Percentiles rank a stretch among this genome's conserved stretches.
phyloP scores from a whole-genome alignment of 192 early-diverging fungal species.

The Umbelopsis sp. region DNA sequence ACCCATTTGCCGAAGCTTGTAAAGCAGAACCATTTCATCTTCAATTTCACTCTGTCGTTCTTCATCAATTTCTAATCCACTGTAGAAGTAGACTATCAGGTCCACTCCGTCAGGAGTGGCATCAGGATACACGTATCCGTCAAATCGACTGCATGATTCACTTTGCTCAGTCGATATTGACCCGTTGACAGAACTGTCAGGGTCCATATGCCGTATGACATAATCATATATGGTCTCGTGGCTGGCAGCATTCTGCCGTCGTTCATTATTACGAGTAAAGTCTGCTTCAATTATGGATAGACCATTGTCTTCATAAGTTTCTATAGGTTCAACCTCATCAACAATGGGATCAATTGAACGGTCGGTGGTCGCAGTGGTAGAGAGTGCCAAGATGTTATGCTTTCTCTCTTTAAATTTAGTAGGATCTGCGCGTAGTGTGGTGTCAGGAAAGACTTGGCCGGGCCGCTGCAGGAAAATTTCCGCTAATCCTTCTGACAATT shows the following conservation, averaged over 20 bases:
- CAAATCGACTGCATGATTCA: conserved; percentile 12
- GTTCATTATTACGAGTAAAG: conserved; percentile 27
- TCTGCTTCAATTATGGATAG: conserved; percentile 40
- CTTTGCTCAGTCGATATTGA: too few relatives aligned
- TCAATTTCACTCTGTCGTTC: conserved; percentile 21
- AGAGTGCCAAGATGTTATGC: conserved; percentile 25
- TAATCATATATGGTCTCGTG: neutral
- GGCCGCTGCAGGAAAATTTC: conserved; percentile 8
- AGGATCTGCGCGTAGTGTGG: neutral
- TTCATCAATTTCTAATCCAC: conserved; percentile 25
- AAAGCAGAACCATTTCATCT: conserved; percentile 26
- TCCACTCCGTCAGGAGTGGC: conserved; percentile 39
- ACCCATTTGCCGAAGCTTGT: conserved; percentile 18
- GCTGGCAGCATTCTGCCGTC: neutral
- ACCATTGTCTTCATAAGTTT: conserved; percentile 39
- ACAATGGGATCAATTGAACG: neutral
- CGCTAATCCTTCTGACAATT: conserved; percentile 29
- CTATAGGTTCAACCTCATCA: neutral
- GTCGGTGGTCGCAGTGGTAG: neutral
- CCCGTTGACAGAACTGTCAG: neutral
- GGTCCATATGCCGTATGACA: conserved; percentile 8
- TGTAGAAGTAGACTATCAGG: conserved; percentile 41
- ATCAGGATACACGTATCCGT: conserved; percentile 37
- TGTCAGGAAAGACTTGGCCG: neutral
- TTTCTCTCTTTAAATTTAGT: conserved; percentile 27